Percentiles rank a stretch among this genome's conserved stretches.
Evolutionary conservation across 441 rosid species (phyloP).

Genomic region (Monsonia emarginata): DNA sequence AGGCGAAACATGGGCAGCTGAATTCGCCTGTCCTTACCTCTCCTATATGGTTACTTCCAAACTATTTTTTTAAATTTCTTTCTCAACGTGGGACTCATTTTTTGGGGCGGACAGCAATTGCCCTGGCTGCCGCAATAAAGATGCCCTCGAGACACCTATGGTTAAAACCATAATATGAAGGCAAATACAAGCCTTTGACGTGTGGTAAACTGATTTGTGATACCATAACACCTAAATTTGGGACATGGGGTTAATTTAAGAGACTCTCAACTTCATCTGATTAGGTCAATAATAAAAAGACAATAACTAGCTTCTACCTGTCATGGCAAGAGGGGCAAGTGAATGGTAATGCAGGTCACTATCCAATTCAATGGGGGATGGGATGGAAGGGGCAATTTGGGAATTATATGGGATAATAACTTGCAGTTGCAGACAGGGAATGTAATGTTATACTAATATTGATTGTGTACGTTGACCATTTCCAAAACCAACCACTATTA

Average conservation of each 20-base stretch:
- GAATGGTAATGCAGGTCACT: constrained; percentile 2
- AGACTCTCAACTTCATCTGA: constrained; percentile 28
- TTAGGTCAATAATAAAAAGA: constrained; percentile 29
- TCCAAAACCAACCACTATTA: constrained; percentile 28
- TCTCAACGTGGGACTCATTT: too few species aligned
- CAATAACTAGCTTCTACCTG: neutral
- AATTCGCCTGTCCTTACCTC: too few species aligned
- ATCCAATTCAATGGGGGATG: constrained; percentile 9
- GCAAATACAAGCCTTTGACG: too few species aligned
- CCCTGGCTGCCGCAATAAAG: too few species aligned
- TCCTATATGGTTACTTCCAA: too few species aligned
- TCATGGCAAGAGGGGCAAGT: neutral
- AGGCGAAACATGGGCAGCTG: too few species aligned
- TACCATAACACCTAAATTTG: neutral
- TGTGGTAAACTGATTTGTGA: too few species aligned
- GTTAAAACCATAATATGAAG: too few species aligned
- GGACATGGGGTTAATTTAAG: too few species aligned
- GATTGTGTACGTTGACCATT: constrained; percentile 36
- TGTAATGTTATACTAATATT: constrained; percentile 13
- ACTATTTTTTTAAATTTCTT: too few species aligned
- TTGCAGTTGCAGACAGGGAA: constrained; percentile 27
- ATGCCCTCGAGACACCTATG: too few species aligned
- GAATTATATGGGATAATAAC: constrained; percentile 17
- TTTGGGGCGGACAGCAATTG: too few species aligned
- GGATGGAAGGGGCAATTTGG: constrained; percentile 19